Evolutionary conservation across 192 early-diverging fungal species (phyloP).

Genomic region (Backusella macrospora): DNA sequence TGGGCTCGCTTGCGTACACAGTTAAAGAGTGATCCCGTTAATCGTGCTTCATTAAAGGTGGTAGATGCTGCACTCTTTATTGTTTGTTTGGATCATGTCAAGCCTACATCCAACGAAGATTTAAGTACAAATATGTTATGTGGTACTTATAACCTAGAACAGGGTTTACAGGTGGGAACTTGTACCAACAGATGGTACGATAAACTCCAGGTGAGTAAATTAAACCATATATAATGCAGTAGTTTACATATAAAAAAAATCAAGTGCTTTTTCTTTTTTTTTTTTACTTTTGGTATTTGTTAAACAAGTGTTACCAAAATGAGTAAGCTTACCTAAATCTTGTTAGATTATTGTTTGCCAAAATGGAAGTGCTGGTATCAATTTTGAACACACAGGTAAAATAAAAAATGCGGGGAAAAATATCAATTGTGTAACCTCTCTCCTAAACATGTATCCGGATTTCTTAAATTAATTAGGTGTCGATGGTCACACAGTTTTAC

Average conservation of each 20-base stretch:
- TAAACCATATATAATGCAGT: conserved; percentile 7
- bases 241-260: conserved; percentile 9
- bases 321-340: neutral
- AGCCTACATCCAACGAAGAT: conserved; percentile 41
- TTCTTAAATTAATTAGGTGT: conserved; percentile 36
- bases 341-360: conserved; percentile 67
- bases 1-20: conserved; percentile 69
- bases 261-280: neutral
- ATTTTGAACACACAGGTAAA: conserved; percentile 82
- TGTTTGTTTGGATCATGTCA: conserved; percentile 76
- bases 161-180: conserved; percentile 50
- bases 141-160: conserved; percentile 50
- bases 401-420: conserved; percentile 9
- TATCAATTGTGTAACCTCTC: neutral
- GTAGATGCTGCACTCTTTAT: conserved; percentile 78
- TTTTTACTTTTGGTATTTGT: conserved; percentile 13
- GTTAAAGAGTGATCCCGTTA: conserved; percentile 55
- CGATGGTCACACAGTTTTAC: conserved; percentile 56
- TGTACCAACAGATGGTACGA: conserved; percentile 87
- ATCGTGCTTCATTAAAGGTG: conserved; percentile 56
- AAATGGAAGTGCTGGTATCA: conserved; percentile 84
- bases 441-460: conserved; percentile 12
- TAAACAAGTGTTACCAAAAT: neutral
- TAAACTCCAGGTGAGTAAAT: conserved; percentile 55
- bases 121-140: conserved; percentile 52